Percentiles rank a stretch among this genome's conserved stretches.
Conservation (phyloP, 108 stramenopile species). For the Aurantiochytrium sp. region DNA sequence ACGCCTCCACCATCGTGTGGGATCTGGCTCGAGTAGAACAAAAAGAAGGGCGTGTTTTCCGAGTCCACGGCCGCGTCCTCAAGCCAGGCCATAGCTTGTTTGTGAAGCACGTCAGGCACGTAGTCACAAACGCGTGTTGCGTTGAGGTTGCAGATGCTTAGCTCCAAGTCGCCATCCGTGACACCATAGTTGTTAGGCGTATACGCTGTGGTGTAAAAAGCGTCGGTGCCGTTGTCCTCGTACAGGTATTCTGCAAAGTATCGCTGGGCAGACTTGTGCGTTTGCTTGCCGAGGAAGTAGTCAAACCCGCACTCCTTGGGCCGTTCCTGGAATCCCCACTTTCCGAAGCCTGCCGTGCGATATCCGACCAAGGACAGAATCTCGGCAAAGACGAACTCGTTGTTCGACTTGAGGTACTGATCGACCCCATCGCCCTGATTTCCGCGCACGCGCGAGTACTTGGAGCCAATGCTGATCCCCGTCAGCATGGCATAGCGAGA, state of each 20-base stretch:
- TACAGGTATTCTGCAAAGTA: neutral
- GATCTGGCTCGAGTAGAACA: neutral
- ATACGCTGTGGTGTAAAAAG: neutral
- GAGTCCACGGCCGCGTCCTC: neutral
- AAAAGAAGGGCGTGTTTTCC: neutral
- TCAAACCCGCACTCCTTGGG: neutral
- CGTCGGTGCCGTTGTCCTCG: neutral
- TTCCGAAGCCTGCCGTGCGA: neutral
- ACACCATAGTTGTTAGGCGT: neutral
- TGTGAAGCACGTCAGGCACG: slow-evolving; percentile 1
- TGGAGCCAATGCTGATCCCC: neutral
- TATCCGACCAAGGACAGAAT: neutral
- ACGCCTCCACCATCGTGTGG: neutral
- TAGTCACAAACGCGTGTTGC: neutral
- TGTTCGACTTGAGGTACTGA: neutral
- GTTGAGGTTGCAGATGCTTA: neutral
- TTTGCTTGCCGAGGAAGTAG: neutral
- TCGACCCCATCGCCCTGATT: neutral
- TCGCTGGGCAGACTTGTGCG: neutral
- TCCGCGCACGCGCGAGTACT: slow-evolving; percentile 1
- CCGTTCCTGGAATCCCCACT: neutral
- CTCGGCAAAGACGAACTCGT: neutral
- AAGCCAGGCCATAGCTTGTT: neutral
- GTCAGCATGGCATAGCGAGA: neutral
- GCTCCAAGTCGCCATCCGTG: neutral